A percentile compares a stretch with the other conserved stretches of the same genome.
phyloP scores from a whole-genome alignment of 805 yeast genomes.

The Soucietia sequanensis region DNA sequence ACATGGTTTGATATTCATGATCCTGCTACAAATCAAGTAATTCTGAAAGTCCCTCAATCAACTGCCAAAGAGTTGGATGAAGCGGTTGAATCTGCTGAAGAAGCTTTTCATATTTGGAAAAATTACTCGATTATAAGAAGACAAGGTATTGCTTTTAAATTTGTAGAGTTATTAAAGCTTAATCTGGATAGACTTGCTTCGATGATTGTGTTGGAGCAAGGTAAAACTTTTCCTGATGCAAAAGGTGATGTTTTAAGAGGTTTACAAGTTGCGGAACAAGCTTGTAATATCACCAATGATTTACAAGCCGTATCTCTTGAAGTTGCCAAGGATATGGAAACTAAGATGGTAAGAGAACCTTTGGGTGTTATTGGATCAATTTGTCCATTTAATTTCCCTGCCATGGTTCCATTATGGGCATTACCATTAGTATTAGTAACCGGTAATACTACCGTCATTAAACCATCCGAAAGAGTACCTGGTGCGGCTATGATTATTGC shows the following conservation, averaged over 20 bases:
- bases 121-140: constrained; percentile 58
- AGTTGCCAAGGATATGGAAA: constrained; percentile 73
- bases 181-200: constrained; percentile 71
- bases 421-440: constrained; percentile 62
- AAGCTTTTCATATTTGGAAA: constrained; percentile 61
- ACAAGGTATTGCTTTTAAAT: constrained; percentile 71
- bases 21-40: constrained; percentile 70
- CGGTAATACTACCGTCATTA: constrained; percentile 66
- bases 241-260: constrained; percentile 73
- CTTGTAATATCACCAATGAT: constrained; percentile 64
- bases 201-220: constrained; percentile 50
- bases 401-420: constrained; percentile 76
- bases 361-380: constrained; percentile 76
- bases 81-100: constrained; percentile 64
- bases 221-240: constrained; percentile 75
- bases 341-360: constrained; percentile 72
- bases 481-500: constrained; percentile 76
- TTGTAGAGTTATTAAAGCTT: constrained; percentile 59
- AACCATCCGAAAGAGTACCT: constrained; percentile 74
- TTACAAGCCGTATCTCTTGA: constrained; percentile 62
- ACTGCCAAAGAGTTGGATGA: constrained; percentile 63
- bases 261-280: constrained; percentile 75
- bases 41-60: constrained; percentile 69
- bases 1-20: constrained; percentile 70
- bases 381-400: constrained; percentile 82